Evolutionary conservation across 345 rosid species (phyloP).

Genomic region (Excoecaria cochinchinensis): DNA sequence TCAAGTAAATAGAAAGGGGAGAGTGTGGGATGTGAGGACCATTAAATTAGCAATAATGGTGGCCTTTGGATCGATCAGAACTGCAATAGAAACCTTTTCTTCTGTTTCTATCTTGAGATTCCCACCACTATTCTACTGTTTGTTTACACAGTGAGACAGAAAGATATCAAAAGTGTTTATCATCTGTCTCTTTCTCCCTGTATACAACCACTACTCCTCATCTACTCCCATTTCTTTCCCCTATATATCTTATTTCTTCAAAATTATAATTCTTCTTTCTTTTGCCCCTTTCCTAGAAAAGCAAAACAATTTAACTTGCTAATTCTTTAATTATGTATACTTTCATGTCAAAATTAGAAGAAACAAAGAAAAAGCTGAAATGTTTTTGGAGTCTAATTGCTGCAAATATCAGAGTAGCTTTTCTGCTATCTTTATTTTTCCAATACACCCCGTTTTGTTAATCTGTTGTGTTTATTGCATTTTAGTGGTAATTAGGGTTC

Average conservation of each 20-base stretch:
- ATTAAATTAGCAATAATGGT: slow-evolving; percentile 22
- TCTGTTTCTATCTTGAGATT: slow-evolving; percentile 27
- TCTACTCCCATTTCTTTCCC: no score
- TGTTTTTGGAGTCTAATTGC: background rate
- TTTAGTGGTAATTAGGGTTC: background rate
- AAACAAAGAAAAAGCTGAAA: background rate
- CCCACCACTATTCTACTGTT: slow-evolving; percentile 26
- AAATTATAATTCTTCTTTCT: no score
- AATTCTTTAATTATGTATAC: no score
- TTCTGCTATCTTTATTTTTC: background rate
- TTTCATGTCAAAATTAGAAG: no score
- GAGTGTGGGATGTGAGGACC: slow-evolving; percentile 24
- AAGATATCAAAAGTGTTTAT: slow-evolving; percentile 22
- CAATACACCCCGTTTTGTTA: background rate
- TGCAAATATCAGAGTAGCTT: background rate
- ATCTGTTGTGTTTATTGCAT: background rate
- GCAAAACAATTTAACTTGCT: no score
- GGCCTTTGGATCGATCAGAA: slow-evolving; percentile 22
- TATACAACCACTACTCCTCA: no score
- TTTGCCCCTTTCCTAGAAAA: no score
- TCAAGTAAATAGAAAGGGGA: background rate
- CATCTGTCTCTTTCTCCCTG: slow-evolving; percentile 33
- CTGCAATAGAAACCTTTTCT: slow-evolving; percentile 19
- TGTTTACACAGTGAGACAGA: slow-evolving; percentile 12
- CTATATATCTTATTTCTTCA: background rate